Percentiles rank a stretch among this genome's conserved stretches.
Conservation (phyloP, 1,284 basidiomycete species). For the Tylopilus sp. region DNA sequence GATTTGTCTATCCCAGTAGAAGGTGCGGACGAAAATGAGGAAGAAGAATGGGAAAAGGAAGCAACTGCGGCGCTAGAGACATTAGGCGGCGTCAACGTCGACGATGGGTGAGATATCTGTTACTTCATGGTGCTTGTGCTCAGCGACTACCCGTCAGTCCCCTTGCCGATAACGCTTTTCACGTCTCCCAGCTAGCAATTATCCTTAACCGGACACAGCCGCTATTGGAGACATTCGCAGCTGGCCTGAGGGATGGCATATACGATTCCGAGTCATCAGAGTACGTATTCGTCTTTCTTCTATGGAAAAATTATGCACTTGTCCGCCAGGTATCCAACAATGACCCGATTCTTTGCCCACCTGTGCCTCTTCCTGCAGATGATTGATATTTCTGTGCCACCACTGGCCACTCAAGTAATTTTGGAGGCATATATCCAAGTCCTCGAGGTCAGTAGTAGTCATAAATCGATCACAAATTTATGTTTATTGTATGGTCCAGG, state of each 20-base stretch:
- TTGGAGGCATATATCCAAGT: constrained; percentile 89
- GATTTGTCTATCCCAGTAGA: constrained; percentile 43
- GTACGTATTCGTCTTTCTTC: constrained; percentile 52
- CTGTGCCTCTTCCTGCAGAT: constrained; percentile 90
- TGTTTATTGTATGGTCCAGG: constrained; percentile 46
- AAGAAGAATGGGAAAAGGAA: constrained; percentile 69
- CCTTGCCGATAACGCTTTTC: constrained; percentile 81
- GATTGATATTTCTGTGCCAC: constrained; percentile 76
- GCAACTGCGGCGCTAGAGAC: constrained; percentile 60
- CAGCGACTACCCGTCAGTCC: constrained; percentile 50
- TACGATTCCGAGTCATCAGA: constrained; percentile 62
- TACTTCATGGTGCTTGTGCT: background rate
- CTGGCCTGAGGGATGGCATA: constrained; percentile 59
- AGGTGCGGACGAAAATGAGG: constrained; percentile 54
- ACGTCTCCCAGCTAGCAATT: constrained; percentile 84
- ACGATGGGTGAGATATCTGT: constrained; percentile 58
- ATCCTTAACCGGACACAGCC: constrained; percentile 76
- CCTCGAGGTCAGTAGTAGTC: constrained; percentile 66
- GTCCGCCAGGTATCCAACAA: constrained; percentile 61
- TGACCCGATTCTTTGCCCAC: constrained; percentile 93
- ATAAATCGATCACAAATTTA: background rate
- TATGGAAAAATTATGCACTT: constrained; percentile 12
- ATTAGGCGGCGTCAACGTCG: constrained; percentile 57
- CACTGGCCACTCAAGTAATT: constrained; percentile 79
- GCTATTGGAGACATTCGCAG: constrained; percentile 77